Percentiles rank a stretch among this genome's conserved stretches.
Evolutionary conservation across 495 filamentous ascomycete genomes (phyloP).

Genomic region (Podospora didyma): DNA sequence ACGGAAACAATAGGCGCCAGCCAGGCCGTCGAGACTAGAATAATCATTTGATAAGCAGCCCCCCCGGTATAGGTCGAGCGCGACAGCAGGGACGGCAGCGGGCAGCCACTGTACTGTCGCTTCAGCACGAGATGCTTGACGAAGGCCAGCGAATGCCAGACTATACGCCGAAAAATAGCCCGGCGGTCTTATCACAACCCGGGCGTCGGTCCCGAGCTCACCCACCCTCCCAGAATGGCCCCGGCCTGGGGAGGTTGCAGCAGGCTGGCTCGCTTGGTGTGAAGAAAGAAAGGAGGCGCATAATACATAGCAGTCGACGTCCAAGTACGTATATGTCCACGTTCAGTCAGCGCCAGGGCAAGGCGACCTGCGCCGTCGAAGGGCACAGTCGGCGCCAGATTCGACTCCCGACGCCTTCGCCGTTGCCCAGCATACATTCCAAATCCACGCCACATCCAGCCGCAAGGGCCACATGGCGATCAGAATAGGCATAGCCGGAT

Average conservation of each 20-base stretch:
- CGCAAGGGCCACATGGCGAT: neutral
- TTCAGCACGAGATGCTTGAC: slow-evolving; percentile 11
- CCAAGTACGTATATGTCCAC: neutral
- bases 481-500: slow-evolving; percentile 4
- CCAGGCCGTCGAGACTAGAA: slow-evolving; percentile 8
- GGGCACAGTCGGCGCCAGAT: slow-evolving; percentile 3
- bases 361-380: neutral
- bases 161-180: slow-evolving; percentile 16
- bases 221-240: neutral
- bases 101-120: slow-evolving; percentile 1
- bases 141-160: slow-evolving; percentile 8
- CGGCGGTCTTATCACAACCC: slow-evolving; percentile 5
- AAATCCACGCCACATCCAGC: neutral
- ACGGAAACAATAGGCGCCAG: slow-evolving; percentile 18
- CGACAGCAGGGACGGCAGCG: no score
- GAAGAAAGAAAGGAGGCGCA: neutral
- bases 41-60: slow-evolving; percentile 33
- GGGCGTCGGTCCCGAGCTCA: slow-evolving; percentile 3
- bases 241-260: neutral
- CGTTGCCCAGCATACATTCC: neutral
- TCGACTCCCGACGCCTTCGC: neutral
- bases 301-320: neutral
- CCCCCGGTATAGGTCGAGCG: no score
- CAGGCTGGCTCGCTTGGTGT: neutral
- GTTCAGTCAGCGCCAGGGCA: neutral